Percentiles rank a stretch among this genome's conserved stretches.
phyloP scores from a whole-genome alignment of 164 flowering plant genomes.

The Euptelea pleiosperma region DNA sequence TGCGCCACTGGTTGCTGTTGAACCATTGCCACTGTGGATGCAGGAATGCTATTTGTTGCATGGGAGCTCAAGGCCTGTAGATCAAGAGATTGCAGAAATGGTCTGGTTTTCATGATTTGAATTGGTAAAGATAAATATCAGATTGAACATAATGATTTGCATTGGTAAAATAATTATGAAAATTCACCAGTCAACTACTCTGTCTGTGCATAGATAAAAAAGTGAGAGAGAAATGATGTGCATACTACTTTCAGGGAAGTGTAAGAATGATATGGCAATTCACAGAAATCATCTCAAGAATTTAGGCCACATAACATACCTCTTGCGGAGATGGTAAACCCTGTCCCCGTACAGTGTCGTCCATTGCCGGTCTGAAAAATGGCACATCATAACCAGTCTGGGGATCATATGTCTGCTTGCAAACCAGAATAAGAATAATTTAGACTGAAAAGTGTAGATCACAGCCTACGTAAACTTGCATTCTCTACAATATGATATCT shows the following conservation, averaged over 20 bases:
- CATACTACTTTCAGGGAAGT: no score
- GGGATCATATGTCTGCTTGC: conserved; percentile 67
- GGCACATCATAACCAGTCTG: conserved; percentile 66
- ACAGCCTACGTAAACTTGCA: neutral
- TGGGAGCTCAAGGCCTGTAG: conserved; percentile 60
- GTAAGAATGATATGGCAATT: neutral
- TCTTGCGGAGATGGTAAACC: conserved; percentile 70
- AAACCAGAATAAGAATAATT: conserved; percentile 3
- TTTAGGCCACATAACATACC: conserved; percentile 34
- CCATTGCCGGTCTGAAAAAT: conserved; percentile 66
- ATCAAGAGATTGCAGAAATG: neutral
- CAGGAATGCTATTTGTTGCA: conserved; percentile 46
- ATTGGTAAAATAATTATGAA: no score
- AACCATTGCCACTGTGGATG: conserved; percentile 61
- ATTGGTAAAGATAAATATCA: no score
- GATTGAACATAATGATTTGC: no score
- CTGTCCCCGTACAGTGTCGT: conserved; percentile 58
- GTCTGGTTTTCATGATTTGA: no score
- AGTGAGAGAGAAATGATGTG: no score
- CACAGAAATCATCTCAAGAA: neutral
- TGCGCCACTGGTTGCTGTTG: conserved; percentile 73
- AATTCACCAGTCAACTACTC: no score
- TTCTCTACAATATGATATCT: neutral
- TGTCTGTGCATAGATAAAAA: no score
- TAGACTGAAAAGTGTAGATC: neutral